A percentile compares a stretch with the other conserved stretches of the same genome.
Conservation (phyloP, 2,329 filamentous ascomycete species). For the Decorospora gaudefroyi region DNA sequence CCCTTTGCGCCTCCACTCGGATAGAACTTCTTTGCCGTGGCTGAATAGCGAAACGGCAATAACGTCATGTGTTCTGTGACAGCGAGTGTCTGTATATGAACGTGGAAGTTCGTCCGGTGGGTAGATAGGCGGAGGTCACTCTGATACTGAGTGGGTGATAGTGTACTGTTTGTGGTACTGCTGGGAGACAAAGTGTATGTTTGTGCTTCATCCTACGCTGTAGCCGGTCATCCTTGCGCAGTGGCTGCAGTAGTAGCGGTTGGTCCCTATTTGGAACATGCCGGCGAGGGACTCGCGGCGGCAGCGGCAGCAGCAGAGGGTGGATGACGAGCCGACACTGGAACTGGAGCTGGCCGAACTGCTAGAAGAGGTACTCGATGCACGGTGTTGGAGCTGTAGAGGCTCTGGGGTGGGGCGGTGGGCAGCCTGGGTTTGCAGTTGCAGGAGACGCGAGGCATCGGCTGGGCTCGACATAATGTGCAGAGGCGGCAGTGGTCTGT, state of each 20-base stretch:
- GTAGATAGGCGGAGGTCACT: not conserved
- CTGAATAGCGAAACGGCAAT: not conserved
- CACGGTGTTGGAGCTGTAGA: conserved; percentile 29
- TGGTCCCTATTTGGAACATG: conserved; percentile 48
- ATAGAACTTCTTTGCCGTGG: not conserved
- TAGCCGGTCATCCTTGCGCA: conserved; percentile 50
- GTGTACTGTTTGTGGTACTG: no score
- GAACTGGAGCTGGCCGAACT: conserved; percentile 21
- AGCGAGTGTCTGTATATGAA: conserved; percentile 4
- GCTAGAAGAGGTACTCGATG: conserved; percentile 14
- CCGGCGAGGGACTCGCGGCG: conserved; percentile 36
- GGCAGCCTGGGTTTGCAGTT: conserved; percentile 47
- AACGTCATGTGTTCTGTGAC: not conserved
- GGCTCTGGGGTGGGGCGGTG: conserved; percentile 40
- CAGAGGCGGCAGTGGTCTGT: conserved; percentile 20
- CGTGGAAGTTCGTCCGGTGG: not conserved
- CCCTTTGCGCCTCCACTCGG: not conserved
- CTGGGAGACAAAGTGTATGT: no score
- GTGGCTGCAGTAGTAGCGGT: conserved; percentile 50
- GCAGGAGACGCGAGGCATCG: conserved; percentile 45
- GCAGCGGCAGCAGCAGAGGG: conserved; percentile 43
- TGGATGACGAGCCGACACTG: conserved; percentile 21
- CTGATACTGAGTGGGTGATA: not conserved
- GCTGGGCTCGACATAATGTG: conserved; percentile 30
- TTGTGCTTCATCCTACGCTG: conserved; percentile 37